phyloP scores from a whole-genome alignment of 1,284 basidiomycete genomes.

The Marasmius oreades region DNA sequence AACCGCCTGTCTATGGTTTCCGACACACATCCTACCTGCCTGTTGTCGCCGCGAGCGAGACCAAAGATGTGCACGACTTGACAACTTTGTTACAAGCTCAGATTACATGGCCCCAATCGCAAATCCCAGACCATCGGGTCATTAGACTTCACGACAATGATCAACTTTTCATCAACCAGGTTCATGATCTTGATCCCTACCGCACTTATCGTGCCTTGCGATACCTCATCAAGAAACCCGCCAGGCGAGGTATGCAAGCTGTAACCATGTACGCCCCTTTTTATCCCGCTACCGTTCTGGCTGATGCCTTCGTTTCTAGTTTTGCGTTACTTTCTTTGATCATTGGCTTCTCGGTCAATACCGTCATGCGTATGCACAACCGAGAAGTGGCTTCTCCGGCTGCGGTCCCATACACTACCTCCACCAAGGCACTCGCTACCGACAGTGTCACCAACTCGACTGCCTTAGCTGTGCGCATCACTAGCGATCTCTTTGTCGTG shows the following conservation, averaged over 20 bases:
- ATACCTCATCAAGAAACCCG: conserved; percentile 32
- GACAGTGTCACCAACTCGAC: conserved; percentile 32
- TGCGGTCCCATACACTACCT: conserved; percentile 15
- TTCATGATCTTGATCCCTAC: conserved; percentile 39
- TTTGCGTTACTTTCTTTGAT: conserved; percentile 65
- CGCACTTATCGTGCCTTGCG: conserved; percentile 44
- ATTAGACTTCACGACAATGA: conserved; percentile 7
- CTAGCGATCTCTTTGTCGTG: conserved; percentile 29
- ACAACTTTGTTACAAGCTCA: conserved; percentile 25
- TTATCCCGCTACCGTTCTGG: conserved; percentile 4
- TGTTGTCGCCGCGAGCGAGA: conserved; percentile 31
- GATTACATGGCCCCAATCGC: conserved; percentile 7
- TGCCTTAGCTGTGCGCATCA: conserved; percentile 28
- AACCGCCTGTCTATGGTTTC: conserved; percentile 35
- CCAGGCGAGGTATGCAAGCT: conserved; percentile 41
- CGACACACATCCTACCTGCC: conserved; percentile 61
- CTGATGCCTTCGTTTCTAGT: conserved; percentile 28
- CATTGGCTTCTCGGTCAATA: conserved; percentile 61
- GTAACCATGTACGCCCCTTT: conserved; percentile 53
- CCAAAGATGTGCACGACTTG: conserved; percentile 13
- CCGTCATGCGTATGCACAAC: conserved; percentile 35
- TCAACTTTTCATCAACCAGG: conserved; percentile 28
- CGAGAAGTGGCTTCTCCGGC: conserved; percentile 28
- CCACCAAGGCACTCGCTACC: background rate
- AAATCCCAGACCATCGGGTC: conserved; percentile 2